Percentiles rank a stretch among this genome's conserved stretches.
Conservation (phyloP, 129 eudicot species). For the Heracleum sosnowskyi region DNA sequence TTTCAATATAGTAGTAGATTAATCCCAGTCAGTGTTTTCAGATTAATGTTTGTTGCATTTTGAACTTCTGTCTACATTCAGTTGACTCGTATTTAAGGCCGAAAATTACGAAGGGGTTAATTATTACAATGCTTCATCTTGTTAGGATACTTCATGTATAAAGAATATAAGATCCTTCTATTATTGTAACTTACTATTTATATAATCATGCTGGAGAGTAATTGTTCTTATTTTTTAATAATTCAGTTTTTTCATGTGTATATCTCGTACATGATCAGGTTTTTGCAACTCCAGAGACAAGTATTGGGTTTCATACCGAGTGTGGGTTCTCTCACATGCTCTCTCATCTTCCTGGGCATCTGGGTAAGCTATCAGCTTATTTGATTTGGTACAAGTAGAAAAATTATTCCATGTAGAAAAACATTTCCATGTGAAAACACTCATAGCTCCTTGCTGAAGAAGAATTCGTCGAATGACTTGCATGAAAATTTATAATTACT, state of each 20-base stretch:
- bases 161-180: not conserved
- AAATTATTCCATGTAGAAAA: not conserved
- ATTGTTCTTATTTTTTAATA: not conserved
- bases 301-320: slow-evolving; percentile 90
- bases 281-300: slow-evolving; percentile 91
- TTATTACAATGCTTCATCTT: not conserved
- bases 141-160: not conserved
- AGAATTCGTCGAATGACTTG: not conserved
- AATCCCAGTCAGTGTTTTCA: not conserved
- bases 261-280: slow-evolving; percentile 31
- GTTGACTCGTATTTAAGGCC: not conserved
- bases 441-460: not conserved
- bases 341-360: slow-evolving; percentile 80
- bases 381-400: not conserved
- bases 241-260: not conserved
- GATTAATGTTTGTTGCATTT: not conserved
- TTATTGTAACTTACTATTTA: not conserved
- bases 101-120: not conserved
- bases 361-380: slow-evolving; percentile 41
- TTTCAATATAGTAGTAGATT: not conserved
- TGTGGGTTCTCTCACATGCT: slow-evolving; percentile 89
- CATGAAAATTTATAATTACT: not conserved
- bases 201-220: not conserved
- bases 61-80: not conserved
- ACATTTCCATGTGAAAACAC: not conserved